Conservation (phyloP, 2,329 filamentous ascomycete genomes). For the Sarocladium brachiariae region DNA sequence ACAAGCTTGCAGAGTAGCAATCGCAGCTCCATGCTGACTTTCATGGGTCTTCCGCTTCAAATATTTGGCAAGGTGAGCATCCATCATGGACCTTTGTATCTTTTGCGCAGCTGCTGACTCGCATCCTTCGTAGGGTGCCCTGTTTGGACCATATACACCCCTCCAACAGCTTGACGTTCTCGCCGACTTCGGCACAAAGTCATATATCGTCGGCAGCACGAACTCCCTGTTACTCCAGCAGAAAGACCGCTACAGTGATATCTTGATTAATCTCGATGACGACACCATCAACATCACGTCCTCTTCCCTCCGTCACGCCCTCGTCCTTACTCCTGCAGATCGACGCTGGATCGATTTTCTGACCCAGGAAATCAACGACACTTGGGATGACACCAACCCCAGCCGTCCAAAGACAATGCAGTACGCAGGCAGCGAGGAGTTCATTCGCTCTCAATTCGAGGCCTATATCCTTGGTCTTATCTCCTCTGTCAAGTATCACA, state of each 20-base stretch:
- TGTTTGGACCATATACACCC: conserved; percentile 95
- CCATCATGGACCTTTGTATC: conserved; percentile 7
- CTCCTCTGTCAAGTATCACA: conserved; percentile 83
- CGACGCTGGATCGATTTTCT: conserved; percentile 95
- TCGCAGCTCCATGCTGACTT: conserved; percentile 78
- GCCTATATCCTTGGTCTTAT: conserved; percentile 89
- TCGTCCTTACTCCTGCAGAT: conserved; percentile 77
- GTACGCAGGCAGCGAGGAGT: conserved; percentile 93
- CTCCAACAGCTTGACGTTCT: conserved; percentile 92
- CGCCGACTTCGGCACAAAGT: conserved; percentile 90
- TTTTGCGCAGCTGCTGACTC: background rate
- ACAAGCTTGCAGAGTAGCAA: conserved; percentile 89
- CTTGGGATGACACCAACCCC: conserved; percentile 91
- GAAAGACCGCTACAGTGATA: conserved; percentile 91
- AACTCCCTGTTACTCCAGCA: conserved; percentile 92
- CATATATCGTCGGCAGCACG: conserved; percentile 94
- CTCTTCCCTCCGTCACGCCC: conserved; percentile 64
- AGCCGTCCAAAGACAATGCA: conserved; percentile 87
- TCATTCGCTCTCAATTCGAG: conserved; percentile 94
- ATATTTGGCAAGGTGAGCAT: conserved; percentile 76
- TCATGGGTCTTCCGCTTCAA: conserved; percentile 91
- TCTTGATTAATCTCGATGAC: conserved; percentile 93
- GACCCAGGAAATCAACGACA: conserved; percentile 87
- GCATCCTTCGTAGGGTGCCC: conserved; percentile 56
- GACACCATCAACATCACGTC: conserved; percentile 79